Percentiles rank a stretch among this genome's conserved stretches.
These are phyloP conservation scores for Wallacemonas sp. DNA, from an alignment of 208 protist species.

Conservation along the genomic window DNA sequence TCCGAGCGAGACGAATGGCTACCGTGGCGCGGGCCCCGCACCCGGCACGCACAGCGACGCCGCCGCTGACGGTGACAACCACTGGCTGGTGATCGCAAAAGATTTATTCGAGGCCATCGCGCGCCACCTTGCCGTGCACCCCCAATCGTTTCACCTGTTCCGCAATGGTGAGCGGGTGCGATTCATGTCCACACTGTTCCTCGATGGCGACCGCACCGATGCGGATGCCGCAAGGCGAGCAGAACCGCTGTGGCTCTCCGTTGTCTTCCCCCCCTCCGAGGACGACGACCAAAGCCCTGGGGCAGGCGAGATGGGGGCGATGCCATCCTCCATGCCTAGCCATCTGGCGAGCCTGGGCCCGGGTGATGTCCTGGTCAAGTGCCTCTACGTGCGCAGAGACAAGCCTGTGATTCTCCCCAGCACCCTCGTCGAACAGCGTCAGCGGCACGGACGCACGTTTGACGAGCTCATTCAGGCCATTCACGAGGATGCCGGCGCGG, in stretches of 20 bases:
- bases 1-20: conserved; percentile 10
- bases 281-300: not conserved
- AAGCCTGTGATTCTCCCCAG: conserved; percentile 41
- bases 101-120: conserved; percentile 68
- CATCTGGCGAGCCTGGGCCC: conserved; percentile 47
- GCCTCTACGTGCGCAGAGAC: conserved; percentile 47
- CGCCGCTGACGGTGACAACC: not conserved
- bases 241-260: conserved; percentile 58
- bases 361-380: conserved; percentile 48
- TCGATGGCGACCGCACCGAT: conserved; percentile 40
- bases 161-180: conserved; percentile 57
- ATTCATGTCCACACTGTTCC: conserved; percentile 56
- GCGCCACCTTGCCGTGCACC: conserved; percentile 50
- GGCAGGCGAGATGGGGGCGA: conserved; percentile 16
- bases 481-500: conserved; percentile 23
- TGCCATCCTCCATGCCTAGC: conserved; percentile 28
- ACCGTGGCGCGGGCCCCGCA: not conserved
- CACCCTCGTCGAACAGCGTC: conserved; percentile 55
- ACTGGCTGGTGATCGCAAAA: conserved; percentile 52
- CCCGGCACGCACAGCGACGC: not conserved
- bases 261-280: conserved; percentile 42
- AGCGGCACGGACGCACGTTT: conserved; percentile 56
- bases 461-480: conserved; percentile 59
- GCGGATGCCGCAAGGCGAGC: conserved; percentile 17
- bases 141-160: conserved; percentile 56